Conservation (phyloP, 1,284 basidiomycete species). For the Cryptococcus sp. region DNA sequence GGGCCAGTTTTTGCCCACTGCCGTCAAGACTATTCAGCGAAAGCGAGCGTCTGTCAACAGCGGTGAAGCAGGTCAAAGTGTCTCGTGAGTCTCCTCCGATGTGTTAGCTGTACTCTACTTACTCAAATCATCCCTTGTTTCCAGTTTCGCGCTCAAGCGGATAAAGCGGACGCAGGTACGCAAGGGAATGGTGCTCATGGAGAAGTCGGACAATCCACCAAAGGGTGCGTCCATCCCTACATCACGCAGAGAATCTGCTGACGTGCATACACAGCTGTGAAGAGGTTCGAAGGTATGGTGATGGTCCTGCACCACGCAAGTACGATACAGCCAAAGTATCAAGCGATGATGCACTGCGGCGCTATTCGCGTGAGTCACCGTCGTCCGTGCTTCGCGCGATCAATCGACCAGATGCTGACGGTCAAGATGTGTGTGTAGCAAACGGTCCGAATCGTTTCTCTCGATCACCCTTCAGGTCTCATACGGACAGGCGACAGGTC, state of each 20-base stretch:
- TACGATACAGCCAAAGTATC: conserved; percentile 85
- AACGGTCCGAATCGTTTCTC: conserved; percentile 83
- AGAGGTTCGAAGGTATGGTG: conserved; percentile 48
- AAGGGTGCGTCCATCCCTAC: conserved; percentile 69
- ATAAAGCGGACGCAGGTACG: conserved; percentile 78
- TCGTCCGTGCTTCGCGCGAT: background rate
- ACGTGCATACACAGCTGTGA: conserved; percentile 28
- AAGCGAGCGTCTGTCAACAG: conserved; percentile 81
- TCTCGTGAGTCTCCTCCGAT: conserved; percentile 58
- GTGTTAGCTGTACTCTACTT: background rate
- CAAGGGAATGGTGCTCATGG: conserved; percentile 92
- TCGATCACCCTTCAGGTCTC: conserved; percentile 83
- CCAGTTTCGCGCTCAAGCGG: conserved; percentile 79
- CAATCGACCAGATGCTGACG: background rate
- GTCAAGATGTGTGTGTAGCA: conserved; percentile 59
- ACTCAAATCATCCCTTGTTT: background rate
- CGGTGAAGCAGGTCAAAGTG: conserved; percentile 93
- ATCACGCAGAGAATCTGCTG: background rate
- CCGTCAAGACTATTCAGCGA: conserved; percentile 89
- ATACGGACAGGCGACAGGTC: conserved; percentile 87
- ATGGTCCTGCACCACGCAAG: conserved; percentile 73
- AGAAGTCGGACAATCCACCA: conserved; percentile 74
- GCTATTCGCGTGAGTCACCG: conserved; percentile 38
- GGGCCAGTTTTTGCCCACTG: conserved; percentile 80
- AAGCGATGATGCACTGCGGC: conserved; percentile 59